Evolutionary conservation across 176 grass and related monocot species (phyloP).

Genomic region (Typha latifolia): DNA sequence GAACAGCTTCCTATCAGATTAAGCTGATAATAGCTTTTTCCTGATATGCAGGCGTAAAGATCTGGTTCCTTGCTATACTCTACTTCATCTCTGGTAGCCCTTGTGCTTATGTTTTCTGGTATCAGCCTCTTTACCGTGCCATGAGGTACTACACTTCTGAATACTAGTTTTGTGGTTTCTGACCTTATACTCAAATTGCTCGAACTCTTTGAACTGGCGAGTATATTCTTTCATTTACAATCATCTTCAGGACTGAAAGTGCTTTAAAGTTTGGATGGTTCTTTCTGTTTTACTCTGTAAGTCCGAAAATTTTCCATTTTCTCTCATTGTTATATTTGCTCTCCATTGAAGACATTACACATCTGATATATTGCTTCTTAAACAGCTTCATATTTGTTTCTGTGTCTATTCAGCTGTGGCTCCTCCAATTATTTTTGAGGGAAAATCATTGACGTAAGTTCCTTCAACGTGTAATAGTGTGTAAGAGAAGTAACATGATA

Average conservation of each 20-base stretch:
- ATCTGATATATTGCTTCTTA: slow-evolving; percentile 14
- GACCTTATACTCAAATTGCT: neutral
- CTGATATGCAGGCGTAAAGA: slow-evolving; percentile 49
- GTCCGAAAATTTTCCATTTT: neutral
- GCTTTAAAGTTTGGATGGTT: slow-evolving; percentile 67
- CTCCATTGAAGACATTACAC: neutral
- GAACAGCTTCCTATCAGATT: neutral
- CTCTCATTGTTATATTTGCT: neutral
- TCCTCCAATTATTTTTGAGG: slow-evolving; percentile 54
- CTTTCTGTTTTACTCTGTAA: slow-evolving; percentile 63
- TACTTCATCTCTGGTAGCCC: slow-evolving; percentile 71
- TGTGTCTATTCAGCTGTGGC: slow-evolving; percentile 52
- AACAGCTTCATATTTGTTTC: slow-evolving; percentile 63
- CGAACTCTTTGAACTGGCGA: neutral
- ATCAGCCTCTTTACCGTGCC: slow-evolving; percentile 60
- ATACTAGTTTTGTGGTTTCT: neutral
- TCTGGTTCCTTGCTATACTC: slow-evolving; percentile 67
- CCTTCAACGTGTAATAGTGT: neutral
- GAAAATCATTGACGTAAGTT: slow-evolving; percentile 67
- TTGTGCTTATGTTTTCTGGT: slow-evolving; percentile 57
- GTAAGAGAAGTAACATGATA: neutral
- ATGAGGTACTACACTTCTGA: slow-evolving; percentile 36
- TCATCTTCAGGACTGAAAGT: slow-evolving; percentile 52
- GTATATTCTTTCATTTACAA: neutral
- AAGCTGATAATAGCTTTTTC: slow-evolving; percentile 1